phyloP scores from a whole-genome alignment of 345 rosid genomes.

The Gossypium longicalyx region DNA sequence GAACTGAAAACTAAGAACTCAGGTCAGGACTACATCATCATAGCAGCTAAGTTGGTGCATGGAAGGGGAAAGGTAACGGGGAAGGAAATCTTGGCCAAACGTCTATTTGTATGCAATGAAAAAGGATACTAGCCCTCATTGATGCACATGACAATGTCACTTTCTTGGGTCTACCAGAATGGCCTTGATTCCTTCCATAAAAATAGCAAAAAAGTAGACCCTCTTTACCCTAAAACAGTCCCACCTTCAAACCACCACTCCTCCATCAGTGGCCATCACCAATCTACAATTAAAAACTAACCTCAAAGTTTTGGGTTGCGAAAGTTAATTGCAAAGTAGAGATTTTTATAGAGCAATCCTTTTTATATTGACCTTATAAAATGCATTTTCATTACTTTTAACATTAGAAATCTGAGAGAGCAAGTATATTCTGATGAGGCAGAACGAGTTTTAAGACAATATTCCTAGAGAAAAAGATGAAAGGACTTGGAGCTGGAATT shows the following conservation, averaged over 20 bases:
- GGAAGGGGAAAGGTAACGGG: constrained; percentile 28
- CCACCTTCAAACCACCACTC: background rate
- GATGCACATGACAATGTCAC: constrained; percentile 27
- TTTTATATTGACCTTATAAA: background rate
- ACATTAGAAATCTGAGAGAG: background rate
- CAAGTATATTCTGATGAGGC: background rate
- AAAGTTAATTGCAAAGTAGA: background rate
- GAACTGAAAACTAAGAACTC: background rate
- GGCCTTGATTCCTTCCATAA: constrained; percentile 25
- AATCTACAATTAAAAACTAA: background rate
- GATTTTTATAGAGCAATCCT: background rate
- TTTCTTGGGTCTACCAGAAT: constrained; percentile 32
- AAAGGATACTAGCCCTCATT: constrained; percentile 12
- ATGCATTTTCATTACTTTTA: background rate
- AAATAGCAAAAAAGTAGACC: constrained; percentile 25
- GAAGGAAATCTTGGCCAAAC: constrained; percentile 8
- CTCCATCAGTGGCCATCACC: background rate
- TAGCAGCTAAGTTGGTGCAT: background rate
- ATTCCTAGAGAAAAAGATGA: constrained; percentile 14
- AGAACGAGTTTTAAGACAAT: constrained; percentile 3
- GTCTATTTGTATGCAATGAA: constrained; percentile 32
- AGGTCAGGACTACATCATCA: background rate
- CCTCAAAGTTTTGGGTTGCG: background rate
- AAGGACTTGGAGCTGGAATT: constrained; percentile 5
- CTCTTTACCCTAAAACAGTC: background rate